Evolutionary conservation across 805 yeast species (phyloP).

Genomic region (Saccharomyces cerevisiae): DNA sequence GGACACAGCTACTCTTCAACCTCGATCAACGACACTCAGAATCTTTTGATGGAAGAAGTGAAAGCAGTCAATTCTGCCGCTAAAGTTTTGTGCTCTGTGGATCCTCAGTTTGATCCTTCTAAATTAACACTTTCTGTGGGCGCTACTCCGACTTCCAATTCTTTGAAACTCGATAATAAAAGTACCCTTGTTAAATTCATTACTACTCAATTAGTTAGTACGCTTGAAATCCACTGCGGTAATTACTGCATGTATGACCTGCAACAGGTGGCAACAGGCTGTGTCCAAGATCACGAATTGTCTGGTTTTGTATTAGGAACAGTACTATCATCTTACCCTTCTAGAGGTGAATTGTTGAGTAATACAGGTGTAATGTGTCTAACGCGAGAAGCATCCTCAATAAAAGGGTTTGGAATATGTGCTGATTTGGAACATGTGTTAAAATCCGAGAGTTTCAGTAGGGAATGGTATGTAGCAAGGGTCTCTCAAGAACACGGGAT

Average conservation of each 20-base stretch:
- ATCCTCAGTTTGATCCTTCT: conserved; percentile 28
- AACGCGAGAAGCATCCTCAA: conserved; percentile 53
- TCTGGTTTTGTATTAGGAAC: conserved; percentile 50
- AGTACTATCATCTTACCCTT: conserved; percentile 51
- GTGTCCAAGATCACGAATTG: conserved; percentile 39
- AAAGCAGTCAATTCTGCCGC: conserved; percentile 49
- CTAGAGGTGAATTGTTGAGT: conserved; percentile 46
- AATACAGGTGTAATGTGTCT: conserved; percentile 69
- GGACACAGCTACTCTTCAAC: conserved; percentile 61
- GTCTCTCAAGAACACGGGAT: conserved; percentile 79
- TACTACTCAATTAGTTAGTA: conserved; percentile 30
- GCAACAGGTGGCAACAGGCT: conserved; percentile 68
- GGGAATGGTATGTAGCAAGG: conserved; percentile 55
- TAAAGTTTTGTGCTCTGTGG: conserved; percentile 20
- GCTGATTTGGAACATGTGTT: conserved; percentile 22
- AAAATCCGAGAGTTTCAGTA: conserved; percentile 35
- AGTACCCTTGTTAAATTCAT: conserved; percentile 6
- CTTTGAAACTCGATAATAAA: conserved; percentile 27
- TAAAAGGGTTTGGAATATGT: conserved; percentile 50
- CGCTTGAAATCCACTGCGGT: conserved; percentile 72
- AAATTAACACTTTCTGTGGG: conserved; percentile 58
- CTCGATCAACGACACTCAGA: conserved; percentile 39
- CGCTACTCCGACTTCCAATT: conserved; percentile 74
- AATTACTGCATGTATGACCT: conserved; percentile 66
- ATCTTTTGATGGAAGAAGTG: conserved; percentile 47